These are phyloP conservation scores for Trichoderma simmonsii DNA, from an alignment of 2,329 filamentous ascomycete genomes.

Conservation along the genomic window DNA sequence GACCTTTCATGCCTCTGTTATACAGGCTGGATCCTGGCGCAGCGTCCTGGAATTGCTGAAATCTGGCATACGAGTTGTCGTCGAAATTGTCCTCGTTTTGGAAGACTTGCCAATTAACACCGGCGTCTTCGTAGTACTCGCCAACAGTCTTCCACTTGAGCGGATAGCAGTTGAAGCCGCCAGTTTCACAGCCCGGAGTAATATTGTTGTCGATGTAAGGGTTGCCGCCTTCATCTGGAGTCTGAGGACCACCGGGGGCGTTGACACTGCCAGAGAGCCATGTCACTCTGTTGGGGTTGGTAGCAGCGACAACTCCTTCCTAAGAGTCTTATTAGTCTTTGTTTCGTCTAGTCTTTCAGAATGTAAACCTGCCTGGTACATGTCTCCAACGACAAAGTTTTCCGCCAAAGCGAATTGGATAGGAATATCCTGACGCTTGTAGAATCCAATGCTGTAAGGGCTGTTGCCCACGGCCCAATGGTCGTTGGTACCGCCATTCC, in stretches of 20 bases:
- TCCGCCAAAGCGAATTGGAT: conserved; percentile 54
- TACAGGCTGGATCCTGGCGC: conserved; percentile 39
- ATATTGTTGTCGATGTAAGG: conserved; percentile 51
- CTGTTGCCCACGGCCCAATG: conserved; percentile 54
- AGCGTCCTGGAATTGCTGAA: conserved; percentile 50
- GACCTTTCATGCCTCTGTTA: conserved; percentile 45
- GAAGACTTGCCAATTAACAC: conserved; percentile 49
- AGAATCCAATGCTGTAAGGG: conserved; percentile 51
- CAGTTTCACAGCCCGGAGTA: conserved; percentile 41
- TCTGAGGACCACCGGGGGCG: conserved; percentile 43
- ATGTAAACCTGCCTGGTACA: conserved; percentile 42
- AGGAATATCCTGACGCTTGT: conserved; percentile 50
- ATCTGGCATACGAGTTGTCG: conserved; percentile 53
- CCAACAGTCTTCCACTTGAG: conserved; percentile 52
- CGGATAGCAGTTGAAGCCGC: conserved; percentile 49
- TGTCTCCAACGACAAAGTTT: conserved; percentile 52
- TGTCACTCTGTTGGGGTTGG: conserved; percentile 51
- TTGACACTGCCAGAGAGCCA: conserved; percentile 52
- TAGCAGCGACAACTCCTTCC: conserved; percentile 50
- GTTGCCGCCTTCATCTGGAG: conserved; percentile 39
- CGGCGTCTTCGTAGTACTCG: conserved; percentile 47
- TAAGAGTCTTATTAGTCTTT: neutral
- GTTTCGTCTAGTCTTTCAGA: neutral
- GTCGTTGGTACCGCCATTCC: conserved; percentile 50
- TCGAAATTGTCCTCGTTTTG: conserved; percentile 52